Percentiles rank a stretch among this genome's conserved stretches.
These are phyloP conservation scores for Pneumocystis canis DNA, from an alignment of 1,139 yeast species.

Conservation along the genomic window DNA sequence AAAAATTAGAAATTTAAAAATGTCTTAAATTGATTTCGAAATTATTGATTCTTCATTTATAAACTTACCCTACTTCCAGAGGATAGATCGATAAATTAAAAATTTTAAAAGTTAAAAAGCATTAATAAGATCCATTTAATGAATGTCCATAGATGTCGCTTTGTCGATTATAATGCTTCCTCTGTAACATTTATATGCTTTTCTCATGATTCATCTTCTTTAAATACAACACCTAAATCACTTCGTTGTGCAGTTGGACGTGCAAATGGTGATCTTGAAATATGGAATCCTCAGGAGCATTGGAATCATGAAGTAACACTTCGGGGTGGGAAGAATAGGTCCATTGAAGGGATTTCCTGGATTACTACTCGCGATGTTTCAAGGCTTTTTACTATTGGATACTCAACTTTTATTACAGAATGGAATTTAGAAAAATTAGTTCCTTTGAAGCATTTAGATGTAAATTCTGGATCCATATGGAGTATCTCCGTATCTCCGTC, in stretches of 20 bases:
- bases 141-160: conserved; percentile 84
- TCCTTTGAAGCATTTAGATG: conserved; percentile 65
- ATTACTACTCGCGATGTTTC: conserved; percentile 30
- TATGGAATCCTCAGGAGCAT: conserved; percentile 73
- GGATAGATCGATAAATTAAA: background rate
- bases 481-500: conserved; percentile 54
- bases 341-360: conserved; percentile 88
- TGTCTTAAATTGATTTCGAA: too few relatives aligned
- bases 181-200: conserved; percentile 73
- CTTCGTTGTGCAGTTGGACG: conserved; percentile 83
- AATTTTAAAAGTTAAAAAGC: background rate
- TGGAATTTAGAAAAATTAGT: conserved; percentile 71
- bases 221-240: conserved; percentile 37
- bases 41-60: too few relatives aligned
- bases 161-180: conserved; percentile 79
- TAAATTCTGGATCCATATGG: conserved; percentile 93
- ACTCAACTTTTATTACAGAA: conserved; percentile 79
- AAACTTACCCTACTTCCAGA: background rate
- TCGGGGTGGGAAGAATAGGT: conserved; percentile 66
- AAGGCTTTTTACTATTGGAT: conserved; percentile 83
- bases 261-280: conserved; percentile 86
- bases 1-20: too few relatives aligned
- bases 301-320: conserved; percentile 41
- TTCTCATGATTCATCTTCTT: conserved; percentile 40
- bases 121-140: conserved; percentile 24